phyloP scores from a whole-genome alignment of 225 moss, liverwort and hornwort genomes.

The Thuidium tamariscinum region DNA sequence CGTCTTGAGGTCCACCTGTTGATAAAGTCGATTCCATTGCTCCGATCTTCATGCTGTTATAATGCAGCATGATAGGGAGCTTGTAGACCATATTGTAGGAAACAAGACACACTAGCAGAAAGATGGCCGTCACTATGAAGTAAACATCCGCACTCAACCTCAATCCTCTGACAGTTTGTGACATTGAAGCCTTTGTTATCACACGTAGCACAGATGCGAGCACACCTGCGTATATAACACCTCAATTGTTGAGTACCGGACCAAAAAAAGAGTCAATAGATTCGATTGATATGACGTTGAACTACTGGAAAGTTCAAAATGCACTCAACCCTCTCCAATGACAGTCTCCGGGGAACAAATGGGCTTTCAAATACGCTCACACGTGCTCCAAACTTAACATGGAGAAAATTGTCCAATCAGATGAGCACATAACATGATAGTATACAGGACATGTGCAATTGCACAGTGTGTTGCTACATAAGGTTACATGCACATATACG shows the following conservation, averaged over 20 bases:
- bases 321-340: not conserved
- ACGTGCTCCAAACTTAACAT: not conserved
- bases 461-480: not conserved
- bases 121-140: slow-evolving; percentile 50
- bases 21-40: slow-evolving; percentile 10
- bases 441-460: not conserved
- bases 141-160: slow-evolving; percentile 60
- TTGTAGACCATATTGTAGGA: slow-evolving; percentile 62
- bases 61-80: slow-evolving; percentile 65
- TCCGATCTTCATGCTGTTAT: slow-evolving; percentile 46
- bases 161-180: slow-evolving; percentile 47
- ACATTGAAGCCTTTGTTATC: slow-evolving; percentile 51
- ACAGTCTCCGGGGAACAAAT: not conserved
- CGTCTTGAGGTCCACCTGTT: not conserved
- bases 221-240: slow-evolving; percentile 35
- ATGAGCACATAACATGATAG: not conserved
- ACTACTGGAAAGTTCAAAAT: not conserved
- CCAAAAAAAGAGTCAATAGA: not conserved
- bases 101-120: slow-evolving; percentile 40
- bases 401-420: not conserved
- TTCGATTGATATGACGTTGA: not conserved
- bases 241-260: not conserved
- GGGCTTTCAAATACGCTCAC: not conserved
- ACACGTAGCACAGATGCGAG: slow-evolving; percentile 60
- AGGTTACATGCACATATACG: not conserved